Base-by-base conservation (phyloP, 768 basidiomycete species). In the Pulveroboletus sp. region DNA sequence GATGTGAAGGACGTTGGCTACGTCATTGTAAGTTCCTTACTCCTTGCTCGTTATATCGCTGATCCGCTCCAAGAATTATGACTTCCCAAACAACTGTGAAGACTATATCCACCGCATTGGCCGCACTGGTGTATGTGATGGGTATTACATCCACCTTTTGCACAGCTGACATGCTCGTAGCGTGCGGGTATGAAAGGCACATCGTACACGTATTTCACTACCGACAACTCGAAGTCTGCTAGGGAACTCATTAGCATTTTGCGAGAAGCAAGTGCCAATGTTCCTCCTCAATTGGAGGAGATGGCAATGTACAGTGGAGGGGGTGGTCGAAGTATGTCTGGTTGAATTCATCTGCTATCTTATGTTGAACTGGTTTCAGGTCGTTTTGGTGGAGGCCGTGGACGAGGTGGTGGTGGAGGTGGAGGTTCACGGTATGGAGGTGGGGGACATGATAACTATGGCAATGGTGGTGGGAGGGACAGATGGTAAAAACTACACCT, bases 1-100 rank as follows among this genome's bases (percentile, higher is more conserved):
- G 95, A 96, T 77, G 94, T 98, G 73, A 97, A 98, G 86, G 94
- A 98, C 74, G 93, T 98, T 60, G 87, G 89, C 60, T 97, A 93
- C 72, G 93, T 97, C 56, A 92, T 98, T 60, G 91, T 93, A 61
- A 68, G 90, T 80, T 13, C 44, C 45, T 55, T 41, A 31, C 16
- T 43, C 43, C 55, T 31, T 9, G 32, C 36, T 43, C 12, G 1
- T 39, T 55, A 34, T 42, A 27, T 35, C 34, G 3, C 45, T 59
- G 44, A 58, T 50, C 16, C 43, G 9, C 29, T 30, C 44, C 3
- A 57, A 94, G 93, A 93, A 93, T 72, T 94, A 90, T 68, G 94
- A 97, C 68, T 96, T 98, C 76, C 93, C 94, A 1, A 96, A 96
- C 73, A 94, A 95, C 65, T 91, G 89, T 63, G 93, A 95, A 75